These are phyloP conservation scores for Daldinia decipiens DNA, from an alignment of 495 filamentous ascomycete genomes.

Conservation along the genomic window DNA sequence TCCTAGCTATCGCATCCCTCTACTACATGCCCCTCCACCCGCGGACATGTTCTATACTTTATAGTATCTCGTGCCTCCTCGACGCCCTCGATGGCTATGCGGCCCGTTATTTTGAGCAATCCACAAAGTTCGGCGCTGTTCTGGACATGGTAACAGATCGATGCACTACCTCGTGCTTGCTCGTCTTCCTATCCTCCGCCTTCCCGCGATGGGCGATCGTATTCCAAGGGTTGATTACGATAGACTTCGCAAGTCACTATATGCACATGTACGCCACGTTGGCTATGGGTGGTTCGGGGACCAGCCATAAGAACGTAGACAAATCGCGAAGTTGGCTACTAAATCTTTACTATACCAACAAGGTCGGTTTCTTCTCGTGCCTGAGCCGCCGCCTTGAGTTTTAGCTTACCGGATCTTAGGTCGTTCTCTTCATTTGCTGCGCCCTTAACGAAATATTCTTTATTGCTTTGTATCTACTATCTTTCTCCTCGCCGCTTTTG, in stretches of 20 bases:
- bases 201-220: constrained; percentile 92
- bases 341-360: constrained; percentile 96
- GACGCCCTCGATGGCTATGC: constrained; percentile 94
- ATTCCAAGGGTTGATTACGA: constrained; percentile 89
- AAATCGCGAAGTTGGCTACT: constrained; percentile 79
- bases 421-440: constrained; percentile 91
- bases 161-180: constrained; percentile 91
- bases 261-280: constrained; percentile 98
- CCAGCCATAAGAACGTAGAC: constrained; percentile 95
- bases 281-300: constrained; percentile 77
- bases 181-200: constrained; percentile 91
- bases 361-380: constrained; percentile 64
- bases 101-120: constrained; percentile 87
- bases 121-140: constrained; percentile 93
- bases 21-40: constrained; percentile 99
- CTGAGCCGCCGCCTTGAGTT: not conserved
- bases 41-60: constrained; percentile 89
- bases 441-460: constrained; percentile 94
- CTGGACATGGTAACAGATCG: constrained; percentile 93
- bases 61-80: constrained; percentile 90
- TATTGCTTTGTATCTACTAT: constrained; percentile 96
- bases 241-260: constrained; percentile 96
- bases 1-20: constrained; percentile 89
- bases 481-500: constrained; percentile 88
- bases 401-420: constrained; percentile 61